Evolutionary conservation across 805 yeast species (phyloP), one percentile per base, ranked within the genome.

Genomic region (Starmerella asiatica): DNA sequence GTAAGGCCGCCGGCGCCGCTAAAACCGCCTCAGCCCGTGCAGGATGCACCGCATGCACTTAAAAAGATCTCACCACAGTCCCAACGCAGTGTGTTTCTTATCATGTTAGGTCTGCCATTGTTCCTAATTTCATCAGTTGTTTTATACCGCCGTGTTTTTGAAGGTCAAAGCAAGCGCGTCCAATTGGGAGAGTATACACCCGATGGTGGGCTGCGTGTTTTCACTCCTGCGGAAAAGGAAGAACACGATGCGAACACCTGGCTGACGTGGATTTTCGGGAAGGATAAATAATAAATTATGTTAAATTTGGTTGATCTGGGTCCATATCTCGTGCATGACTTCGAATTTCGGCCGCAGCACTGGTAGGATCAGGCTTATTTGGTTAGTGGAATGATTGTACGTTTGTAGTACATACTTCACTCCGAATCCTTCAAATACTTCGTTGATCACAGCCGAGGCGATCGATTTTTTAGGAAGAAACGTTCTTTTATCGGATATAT

Each of bases 121-220:
- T 38, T 57, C 23, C 37, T 54, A 2, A 51, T 53, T 12, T 47
- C 59, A 2, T 50, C 57, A 4, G 43, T 44, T 5, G 58, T 50
- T 2, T 44, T 57, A 3, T 58, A 55, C 38, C 51, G 50, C 17
- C 45, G 61, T 39, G 59, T 63, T 33, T 55, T 64, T 27, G 51
- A 58, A 11, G 70, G 70, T 4, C 61, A 62, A 15, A 69, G 65
- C 34, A 56, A 69, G 43, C 59, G 61, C 24, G 57, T 59, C 3
- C 75, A 70, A 47, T 53, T 61, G 31, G 75, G 75, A 9, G 70
- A 64, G 32, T 56, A 58, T 43, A 63, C 67, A 1, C 56, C 56
- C 1, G 72, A 68, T 37, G 73, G 73, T 0, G 58, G 67, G 1
- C 53, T 68, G 4, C 53, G 68, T n/a, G 51, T 63, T 35, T 70